Percentiles rank a stretch among this genome's conserved stretches.
These are phyloP conservation scores for Kokia cookei DNA, from an alignment of 441 rosid genomes.

Conservation along the genomic window DNA sequence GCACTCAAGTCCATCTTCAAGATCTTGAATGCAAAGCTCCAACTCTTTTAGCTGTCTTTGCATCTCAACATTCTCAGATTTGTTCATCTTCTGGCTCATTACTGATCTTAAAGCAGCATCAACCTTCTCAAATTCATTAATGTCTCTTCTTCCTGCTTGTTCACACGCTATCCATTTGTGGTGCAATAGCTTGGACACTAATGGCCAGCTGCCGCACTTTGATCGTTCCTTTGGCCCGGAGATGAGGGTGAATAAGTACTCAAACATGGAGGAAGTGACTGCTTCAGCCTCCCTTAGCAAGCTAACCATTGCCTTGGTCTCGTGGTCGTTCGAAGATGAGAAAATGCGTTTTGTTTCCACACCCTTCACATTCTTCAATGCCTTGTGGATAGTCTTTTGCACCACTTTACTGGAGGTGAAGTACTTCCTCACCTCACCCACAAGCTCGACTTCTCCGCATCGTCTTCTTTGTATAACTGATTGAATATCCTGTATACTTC, in stretches of 20 bases:
- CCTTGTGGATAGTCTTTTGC: slow-evolving; percentile 25
- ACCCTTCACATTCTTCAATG: slow-evolving; percentile 13
- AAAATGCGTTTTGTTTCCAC: not conserved
- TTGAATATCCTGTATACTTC: slow-evolving; percentile 21
- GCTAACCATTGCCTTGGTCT: not conserved
- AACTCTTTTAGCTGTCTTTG: slow-evolving; percentile 22
- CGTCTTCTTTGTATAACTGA: slow-evolving; percentile 23
- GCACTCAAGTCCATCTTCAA: slow-evolving; percentile 31
- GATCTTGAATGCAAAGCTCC: slow-evolving; percentile 35
- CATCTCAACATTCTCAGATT: slow-evolving; percentile 1
- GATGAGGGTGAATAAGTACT: not conserved
- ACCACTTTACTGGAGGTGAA: slow-evolving; percentile 20
- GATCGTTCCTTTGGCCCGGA: not conserved
- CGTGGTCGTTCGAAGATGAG: not conserved
- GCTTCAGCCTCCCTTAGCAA: not conserved
- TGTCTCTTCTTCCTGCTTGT: slow-evolving; percentile 3
- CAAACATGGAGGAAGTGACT: not conserved
- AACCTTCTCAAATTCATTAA: slow-evolving; percentile 17
- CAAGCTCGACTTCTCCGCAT: slow-evolving; percentile 11
- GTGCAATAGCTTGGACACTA: not conserved
- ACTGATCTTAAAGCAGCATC: slow-evolving; percentile 18
- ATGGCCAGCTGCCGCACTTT: not conserved
- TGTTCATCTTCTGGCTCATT: slow-evolving; percentile 6
- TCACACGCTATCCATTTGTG: slow-evolving; percentile 15
- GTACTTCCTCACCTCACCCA: slow-evolving; percentile 21